A percentile compares a stretch with the other conserved stretches of the same genome.
These are phyloP conservation scores for Wickerhamomyces hampshirensis DNA, from an alignment of 805 yeast genomes.

Conservation along the genomic window DNA sequence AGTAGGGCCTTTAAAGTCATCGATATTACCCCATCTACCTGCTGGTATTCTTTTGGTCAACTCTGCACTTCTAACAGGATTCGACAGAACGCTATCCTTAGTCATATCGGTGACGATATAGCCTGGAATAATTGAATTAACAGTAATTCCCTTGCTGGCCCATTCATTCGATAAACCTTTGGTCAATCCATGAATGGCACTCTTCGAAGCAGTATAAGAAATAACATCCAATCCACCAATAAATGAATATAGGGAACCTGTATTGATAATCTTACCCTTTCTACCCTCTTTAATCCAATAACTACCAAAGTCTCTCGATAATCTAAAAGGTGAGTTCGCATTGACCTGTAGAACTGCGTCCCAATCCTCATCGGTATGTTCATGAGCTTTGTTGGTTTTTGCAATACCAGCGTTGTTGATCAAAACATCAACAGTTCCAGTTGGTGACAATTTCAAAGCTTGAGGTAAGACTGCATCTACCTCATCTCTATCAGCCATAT, in stretches of 20 bases:
- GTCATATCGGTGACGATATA: conserved; percentile 45
- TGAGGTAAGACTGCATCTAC: conserved; percentile 7
- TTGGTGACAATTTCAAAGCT: conserved; percentile 51
- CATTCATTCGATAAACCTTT: conserved; percentile 64
- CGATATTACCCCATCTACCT: conserved; percentile 44
- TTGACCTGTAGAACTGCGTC: conserved; percentile 65
- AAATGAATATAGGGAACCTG: conserved; percentile 61
- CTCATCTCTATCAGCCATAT: conserved; percentile 5
- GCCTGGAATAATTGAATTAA: conserved; percentile 48
- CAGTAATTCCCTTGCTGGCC: conserved; percentile 39
- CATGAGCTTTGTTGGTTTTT: conserved; percentile 53
- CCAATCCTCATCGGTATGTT: conserved; percentile 45
- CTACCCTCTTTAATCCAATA: conserved; percentile 45
- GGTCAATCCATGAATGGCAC: conserved; percentile 68
- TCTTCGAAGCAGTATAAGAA: conserved; percentile 81
- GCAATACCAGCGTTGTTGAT: conserved; percentile 89
- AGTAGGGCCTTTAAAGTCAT: conserved; percentile 61
- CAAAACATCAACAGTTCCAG: conserved; percentile 66
- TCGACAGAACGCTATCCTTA: conserved; percentile 19
- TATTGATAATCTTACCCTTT: conserved; percentile 71
- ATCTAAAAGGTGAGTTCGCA: conserved; percentile 70
- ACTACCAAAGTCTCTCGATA: conserved; percentile 72
- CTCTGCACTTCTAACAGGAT: conserved; percentile 24
- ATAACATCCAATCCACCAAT: conserved; percentile 34
- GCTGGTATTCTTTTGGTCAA: conserved; percentile 38